Base-by-base conservation (phyloP, 2,329 filamentous ascomycete genomes). In the Penicillium expansum region DNA sequence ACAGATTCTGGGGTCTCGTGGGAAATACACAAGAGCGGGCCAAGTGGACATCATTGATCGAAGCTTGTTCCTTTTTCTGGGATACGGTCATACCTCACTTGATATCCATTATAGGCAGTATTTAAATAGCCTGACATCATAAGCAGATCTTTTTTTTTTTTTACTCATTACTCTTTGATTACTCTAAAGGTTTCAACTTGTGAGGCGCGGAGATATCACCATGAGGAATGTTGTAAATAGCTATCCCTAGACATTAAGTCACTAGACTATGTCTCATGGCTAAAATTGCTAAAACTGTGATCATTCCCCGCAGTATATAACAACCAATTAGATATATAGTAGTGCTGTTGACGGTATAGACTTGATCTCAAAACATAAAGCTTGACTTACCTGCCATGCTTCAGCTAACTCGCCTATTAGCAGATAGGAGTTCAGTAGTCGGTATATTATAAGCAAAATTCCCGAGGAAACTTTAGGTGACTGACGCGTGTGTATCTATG, bases 191-290 rank as follows among this genome's bases (percentile, higher is more conserved):
- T 13, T n/a, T 49, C 29, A 30, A 13, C 6, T 8, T 35, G 20
- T 8, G 10, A 35, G 22, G 52, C 39, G 14, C 24, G 27, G 39
- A 32, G 42, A 11, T 20, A 41, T 35, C 16, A 20, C n/a, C 20
- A 32, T 18, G 20, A 52, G 43, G 54, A 56, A 56, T 56, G 54
- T 29, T 52, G 48, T 14, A 39, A 30, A 44, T 33, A 22, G 32
- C n/a, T 41, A 52, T 32, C 54, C 48, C 54, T 56, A 14, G 27
- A 47, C 32, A 33, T 42, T 16, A 30, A 20, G 54, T 47, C 54
- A 52, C 22, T 52, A 27, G 41, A 30, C 35, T 22, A 14, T 11
- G 27, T 56, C 48, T 33, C 33, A 30, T 52, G 48, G 5, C 27
- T 29, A 6, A 29, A 8, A 9, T 24, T 24, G 48, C 27, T 29